Conservation (phyloP, 352 stramenopile genomes). For the Phytophthora uliginosa region DNA sequence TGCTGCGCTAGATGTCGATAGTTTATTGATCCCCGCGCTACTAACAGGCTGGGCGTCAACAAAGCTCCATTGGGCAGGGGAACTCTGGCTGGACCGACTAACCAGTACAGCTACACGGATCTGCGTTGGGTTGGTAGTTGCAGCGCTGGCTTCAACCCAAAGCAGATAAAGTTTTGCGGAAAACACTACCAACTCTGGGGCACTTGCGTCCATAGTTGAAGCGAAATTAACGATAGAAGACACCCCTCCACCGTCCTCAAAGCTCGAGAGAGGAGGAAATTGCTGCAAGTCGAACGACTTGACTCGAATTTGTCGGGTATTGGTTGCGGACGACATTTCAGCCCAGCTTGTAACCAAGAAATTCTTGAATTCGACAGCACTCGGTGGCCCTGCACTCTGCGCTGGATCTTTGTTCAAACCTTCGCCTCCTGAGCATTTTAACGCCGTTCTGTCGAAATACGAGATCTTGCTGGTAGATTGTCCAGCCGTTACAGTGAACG, state of each 20-base stretch:
- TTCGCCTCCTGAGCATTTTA: constrained; percentile 53
- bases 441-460: constrained; percentile 50
- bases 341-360: constrained; percentile 59
- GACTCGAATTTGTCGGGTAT: constrained; percentile 53
- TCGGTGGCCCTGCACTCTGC: constrained; percentile 35
- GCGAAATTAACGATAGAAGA: constrained; percentile 61
- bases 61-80: constrained; percentile 51
- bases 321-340: constrained; percentile 38
- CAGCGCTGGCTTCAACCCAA: constrained; percentile 59
- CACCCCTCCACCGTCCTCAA: constrained; percentile 52
- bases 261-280: constrained; percentile 44
- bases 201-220: constrained; percentile 41
- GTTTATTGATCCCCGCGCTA: constrained; percentile 58
- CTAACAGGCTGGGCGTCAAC: constrained; percentile 36
- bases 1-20: constrained; percentile 43
- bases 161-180: constrained; percentile 51
- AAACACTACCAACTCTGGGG: constrained; percentile 38
- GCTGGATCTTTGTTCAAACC: constrained; percentile 60
- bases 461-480: constrained; percentile 56
- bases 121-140: constrained; percentile 46
- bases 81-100: constrained; percentile 24
- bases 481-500: constrained; percentile 43
- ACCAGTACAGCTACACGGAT: constrained; percentile 57
- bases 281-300: constrained; percentile 46
- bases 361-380: constrained; percentile 37